phyloP scores from a whole-genome alignment of 495 filamentous ascomycete species.

The Aspergillus mulundensis region DNA sequence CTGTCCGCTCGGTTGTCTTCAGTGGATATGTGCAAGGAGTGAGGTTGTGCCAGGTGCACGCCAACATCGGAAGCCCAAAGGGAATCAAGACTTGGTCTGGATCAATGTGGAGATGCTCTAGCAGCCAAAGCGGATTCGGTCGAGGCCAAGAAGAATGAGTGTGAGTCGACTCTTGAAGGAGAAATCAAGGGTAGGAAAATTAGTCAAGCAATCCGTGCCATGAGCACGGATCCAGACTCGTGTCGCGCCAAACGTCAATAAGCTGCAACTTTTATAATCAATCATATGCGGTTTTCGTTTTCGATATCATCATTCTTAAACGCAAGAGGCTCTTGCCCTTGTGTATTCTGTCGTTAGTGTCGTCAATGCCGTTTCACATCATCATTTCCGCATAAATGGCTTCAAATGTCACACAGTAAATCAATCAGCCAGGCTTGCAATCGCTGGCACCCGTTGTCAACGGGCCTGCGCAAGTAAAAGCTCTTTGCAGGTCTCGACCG shows the following conservation, averaged over 20 bases:
- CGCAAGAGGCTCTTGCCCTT: constrained; percentile 18
- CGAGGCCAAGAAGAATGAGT: constrained; percentile 2
- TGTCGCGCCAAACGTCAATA: constrained; percentile 6
- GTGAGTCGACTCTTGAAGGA: not conserved
- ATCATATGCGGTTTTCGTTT: constrained; percentile 4
- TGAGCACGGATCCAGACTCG: constrained; percentile 4
- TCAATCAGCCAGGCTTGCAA: constrained; percentile 28
- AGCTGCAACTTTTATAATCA: constrained; percentile 10
- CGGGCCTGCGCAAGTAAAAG: not conserved
- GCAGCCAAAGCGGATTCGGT: constrained; percentile 1
- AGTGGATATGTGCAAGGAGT: constrained; percentile 12
- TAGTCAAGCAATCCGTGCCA: constrained; percentile 2
- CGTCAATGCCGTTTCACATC: constrained; percentile 40
- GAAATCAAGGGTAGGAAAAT: constrained; percentile 9
- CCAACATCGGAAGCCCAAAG: not conserved
- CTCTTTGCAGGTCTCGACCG: not conserved
- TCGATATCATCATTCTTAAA: constrained; percentile 11
- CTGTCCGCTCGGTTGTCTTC: not conserved
- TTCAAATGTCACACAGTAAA: constrained; percentile 19
- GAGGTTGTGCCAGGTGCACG: not conserved
- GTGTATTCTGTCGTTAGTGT: constrained; percentile 31
- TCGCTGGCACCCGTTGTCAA: constrained; percentile 3
- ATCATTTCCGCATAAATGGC: constrained; percentile 16
- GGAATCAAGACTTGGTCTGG: not conserved
- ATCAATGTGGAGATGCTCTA: not conserved